These are phyloP conservation scores for Castanea crenata DNA, from an alignment of 306 rosid genomes.

Conservation along the genomic window DNA sequence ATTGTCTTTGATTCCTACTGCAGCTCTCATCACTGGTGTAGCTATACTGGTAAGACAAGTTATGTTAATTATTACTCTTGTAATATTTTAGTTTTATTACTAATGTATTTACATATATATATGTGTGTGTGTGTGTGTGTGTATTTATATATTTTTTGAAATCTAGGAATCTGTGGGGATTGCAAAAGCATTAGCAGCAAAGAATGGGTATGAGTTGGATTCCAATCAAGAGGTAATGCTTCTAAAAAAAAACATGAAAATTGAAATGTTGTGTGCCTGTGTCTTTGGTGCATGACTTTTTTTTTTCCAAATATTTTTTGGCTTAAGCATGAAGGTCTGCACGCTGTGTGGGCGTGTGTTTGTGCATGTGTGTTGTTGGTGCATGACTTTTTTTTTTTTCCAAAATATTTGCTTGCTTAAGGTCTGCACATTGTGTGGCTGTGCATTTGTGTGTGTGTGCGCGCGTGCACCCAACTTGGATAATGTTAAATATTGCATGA, in stretches of 20 bases:
- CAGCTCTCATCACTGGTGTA: conserved; percentile 88
- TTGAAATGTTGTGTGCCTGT: conserved; percentile 1
- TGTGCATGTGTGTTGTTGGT: neutral
- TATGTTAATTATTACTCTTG: conserved; percentile 7
- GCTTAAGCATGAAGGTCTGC: neutral
- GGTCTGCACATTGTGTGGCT: neutral
- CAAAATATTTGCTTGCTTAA: neutral
- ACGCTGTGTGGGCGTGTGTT: too few species aligned
- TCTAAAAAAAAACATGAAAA: conserved; percentile 15
- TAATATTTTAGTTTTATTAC: neutral
- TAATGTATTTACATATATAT: conserved; percentile 9
- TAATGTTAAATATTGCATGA: neutral
- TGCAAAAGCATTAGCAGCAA: conserved; percentile 97
- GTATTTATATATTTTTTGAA: conserved; percentile 17
- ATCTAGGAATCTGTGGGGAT: conserved; percentile 95
- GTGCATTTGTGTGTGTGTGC: too few species aligned
- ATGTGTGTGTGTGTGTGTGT: conserved; percentile 12
- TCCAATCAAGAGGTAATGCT: conserved; percentile 95
- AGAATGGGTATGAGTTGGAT: conserved; percentile 95
- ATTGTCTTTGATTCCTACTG: conserved; percentile 83
- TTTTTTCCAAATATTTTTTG: neutral
- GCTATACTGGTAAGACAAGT: conserved; percentile 82
- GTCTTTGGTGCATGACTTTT: neutral
- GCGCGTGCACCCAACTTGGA: neutral
- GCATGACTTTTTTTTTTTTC: neutral